These are phyloP conservation scores for Lathyrus sativus DNA, from an alignment of 306 rosid genomes.

Conservation along the genomic window DNA sequence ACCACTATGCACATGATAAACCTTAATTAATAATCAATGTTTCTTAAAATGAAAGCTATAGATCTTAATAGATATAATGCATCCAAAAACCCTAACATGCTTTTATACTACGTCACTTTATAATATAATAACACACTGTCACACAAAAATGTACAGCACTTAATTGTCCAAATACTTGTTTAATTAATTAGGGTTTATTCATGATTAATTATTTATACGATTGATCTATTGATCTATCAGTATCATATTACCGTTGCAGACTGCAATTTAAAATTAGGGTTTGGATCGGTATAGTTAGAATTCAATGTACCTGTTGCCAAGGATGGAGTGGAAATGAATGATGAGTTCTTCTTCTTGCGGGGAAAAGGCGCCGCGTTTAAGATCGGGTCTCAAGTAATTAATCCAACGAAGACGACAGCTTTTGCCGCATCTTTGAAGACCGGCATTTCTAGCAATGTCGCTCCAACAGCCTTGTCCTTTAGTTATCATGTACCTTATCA, in stretches of 20 bases:
- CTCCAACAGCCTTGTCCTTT: constrained; percentile 98
- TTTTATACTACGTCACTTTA: constrained; percentile 30
- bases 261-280: neutral
- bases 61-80: constrained; percentile 11
- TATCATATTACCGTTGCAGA: neutral
- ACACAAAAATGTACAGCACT: too few relatives aligned
- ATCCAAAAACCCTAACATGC: constrained; percentile 24
- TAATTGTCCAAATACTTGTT: too few relatives aligned
- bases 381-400: constrained; percentile 91
- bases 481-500: constrained; percentile 81
- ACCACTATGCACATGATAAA: neutral
- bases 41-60: constrained; percentile 30
- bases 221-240: too few relatives aligned
- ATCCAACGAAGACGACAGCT: constrained; percentile 99
- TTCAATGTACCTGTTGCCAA: constrained; percentile 70
- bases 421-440: constrained; percentile 85
- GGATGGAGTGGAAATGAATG: constrained; percentile 81
- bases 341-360: constrained; percentile 80
- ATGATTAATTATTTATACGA: too few relatives aligned
- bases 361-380: constrained; percentile 87
- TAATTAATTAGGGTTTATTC: too few relatives aligned
- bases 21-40: constrained; percentile 4
- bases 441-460: constrained; percentile 86
- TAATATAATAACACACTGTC: neutral
- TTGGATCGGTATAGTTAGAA: neutral